These are phyloP conservation scores for Tetrapyrgos nigripes DNA, from an alignment of 1,284 basidiomycete species.

Conservation along the genomic window DNA sequence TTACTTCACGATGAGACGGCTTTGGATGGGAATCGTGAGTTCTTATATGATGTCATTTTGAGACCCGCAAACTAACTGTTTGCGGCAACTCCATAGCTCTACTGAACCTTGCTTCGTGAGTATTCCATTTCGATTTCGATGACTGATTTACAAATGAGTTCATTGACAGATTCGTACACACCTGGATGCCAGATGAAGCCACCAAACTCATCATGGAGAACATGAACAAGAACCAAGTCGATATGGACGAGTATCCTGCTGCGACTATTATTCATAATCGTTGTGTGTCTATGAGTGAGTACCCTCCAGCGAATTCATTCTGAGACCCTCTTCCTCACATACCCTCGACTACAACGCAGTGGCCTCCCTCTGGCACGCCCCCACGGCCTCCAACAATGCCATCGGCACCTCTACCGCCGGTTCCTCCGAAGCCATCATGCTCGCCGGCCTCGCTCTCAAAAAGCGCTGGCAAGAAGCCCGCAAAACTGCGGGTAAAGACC, in stretches of 20 bases:
- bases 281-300: conserved; percentile 62
- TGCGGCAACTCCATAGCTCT: conserved; percentile 33
- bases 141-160: not conserved
- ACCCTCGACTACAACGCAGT: conserved; percentile 38
- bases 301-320: not conserved
- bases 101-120: conserved; percentile 66
- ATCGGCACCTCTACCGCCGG: conserved; percentile 79
- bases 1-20: conserved; percentile 67
- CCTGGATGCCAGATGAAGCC: conserved; percentile 67
- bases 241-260: conserved; percentile 77
- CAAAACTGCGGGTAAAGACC: conserved; percentile 68
- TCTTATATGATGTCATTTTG: not conserved
- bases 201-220: conserved; percentile 65
- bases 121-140: conserved; percentile 3
- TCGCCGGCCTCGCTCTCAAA: conserved; percentile 78
- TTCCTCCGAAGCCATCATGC: conserved; percentile 78
- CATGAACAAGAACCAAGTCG: conserved; percentile 71
- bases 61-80: not conserved
- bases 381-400: conserved; percentile 52
- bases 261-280: conserved; percentile 62
- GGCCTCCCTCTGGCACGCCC: conserved; percentile 77
- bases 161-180: conserved; percentile 52
- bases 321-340: too few species aligned
- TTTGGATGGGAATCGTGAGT: conserved; percentile 62
- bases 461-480: conserved; percentile 74